Base-by-base conservation (phyloP, 1,284 basidiomycete genomes). In the Marasmius oreades region DNA sequence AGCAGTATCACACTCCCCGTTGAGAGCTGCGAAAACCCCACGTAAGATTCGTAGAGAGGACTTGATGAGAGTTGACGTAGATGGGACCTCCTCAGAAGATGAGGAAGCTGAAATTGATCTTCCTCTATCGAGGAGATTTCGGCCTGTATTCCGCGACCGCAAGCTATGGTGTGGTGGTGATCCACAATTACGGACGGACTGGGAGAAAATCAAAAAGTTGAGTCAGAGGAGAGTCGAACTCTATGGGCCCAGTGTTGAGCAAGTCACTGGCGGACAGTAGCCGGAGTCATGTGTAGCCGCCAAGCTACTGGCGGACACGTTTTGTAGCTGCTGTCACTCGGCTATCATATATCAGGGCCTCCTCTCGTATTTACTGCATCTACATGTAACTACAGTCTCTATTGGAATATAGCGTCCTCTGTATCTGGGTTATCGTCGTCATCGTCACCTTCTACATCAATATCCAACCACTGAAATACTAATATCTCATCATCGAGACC, bases 121-220 rank as follows among this genome's bases (percentile, higher is more conserved):
- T 28, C 26, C 47, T 18, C 5, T n/a, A 16, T n/a, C 26, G 12
- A 26, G 47, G n/a, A 28, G 47, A 16, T 50, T 16, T 20, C 24
- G 47, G 10, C 47, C 47, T n/a, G 47, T 50, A 26, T 50, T 50
- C 28, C 47, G 20, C 26, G 47, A 50, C 28, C 47, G 47, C 28
- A 33, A 31, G 12, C 47, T 33, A 31, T 50, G 47, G 47, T n/a
- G 5, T 33, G 11, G 8, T 14, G 24, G 47, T 5, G 23, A 31
- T 50, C 47, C 23, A 33, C 24, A 31, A 20, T n/a, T 50, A 16
- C 10, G 28, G 7, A 16, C 8, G 3, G n/a, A 31, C 20, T 50
- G 47, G 26, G 18, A 26, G n/a, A 7, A 16, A 14, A 26, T 12
- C 7, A 18, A 33, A 31, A 31, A 12, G 16, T 6, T 10, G 47